Evolutionary conservation across 495 filamentous ascomycete species (phyloP).

Genomic region (Penicillium atrosanguineum): DNA sequence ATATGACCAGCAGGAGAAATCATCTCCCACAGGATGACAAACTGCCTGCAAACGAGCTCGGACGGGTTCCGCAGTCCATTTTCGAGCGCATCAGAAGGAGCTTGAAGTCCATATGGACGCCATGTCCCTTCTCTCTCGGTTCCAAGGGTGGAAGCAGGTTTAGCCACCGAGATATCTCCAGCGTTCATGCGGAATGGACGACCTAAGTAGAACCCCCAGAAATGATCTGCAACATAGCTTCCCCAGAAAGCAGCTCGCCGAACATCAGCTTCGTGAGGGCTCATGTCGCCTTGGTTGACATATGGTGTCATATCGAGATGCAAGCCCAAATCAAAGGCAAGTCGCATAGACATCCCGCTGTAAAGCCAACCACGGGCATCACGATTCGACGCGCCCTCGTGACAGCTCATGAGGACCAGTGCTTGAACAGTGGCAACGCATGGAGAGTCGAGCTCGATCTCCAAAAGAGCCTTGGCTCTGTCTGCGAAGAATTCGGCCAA

Average conservation of each 20-base stretch:
- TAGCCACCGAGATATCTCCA: slow-evolving; percentile 43
- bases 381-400: slow-evolving; percentile 45
- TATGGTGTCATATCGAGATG: slow-evolving; percentile 49
- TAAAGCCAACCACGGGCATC: slow-evolving; percentile 54
- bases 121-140: slow-evolving; percentile 39
- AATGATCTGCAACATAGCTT: slow-evolving; percentile 49
- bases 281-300: slow-evolving; percentile 43
- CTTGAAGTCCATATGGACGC: slow-evolving; percentile 43
- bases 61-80: slow-evolving; percentile 34
- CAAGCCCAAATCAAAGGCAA: slow-evolving; percentile 49
- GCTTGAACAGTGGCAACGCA: slow-evolving; percentile 52
- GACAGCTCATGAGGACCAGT: slow-evolving; percentile 46
- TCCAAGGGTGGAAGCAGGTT: slow-evolving; percentile 38
- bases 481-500: slow-evolving; percentile 49
- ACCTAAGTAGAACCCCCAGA: slow-evolving; percentile 51
- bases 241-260: slow-evolving; percentile 49
- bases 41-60: slow-evolving; percentile 44
- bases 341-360: slow-evolving; percentile 51
- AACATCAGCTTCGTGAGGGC: slow-evolving; percentile 41
- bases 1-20: slow-evolving; percentile 48
- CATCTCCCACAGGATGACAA: slow-evolving; percentile 49
- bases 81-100: slow-evolving; percentile 14
- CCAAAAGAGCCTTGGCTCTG: slow-evolving; percentile 47
- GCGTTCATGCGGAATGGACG: slow-evolving; percentile 47
- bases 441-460: slow-evolving; percentile 49